Base-by-base conservation (phyloP, 768 basidiomycete genomes). In the Suillus hirtellus region DNA sequence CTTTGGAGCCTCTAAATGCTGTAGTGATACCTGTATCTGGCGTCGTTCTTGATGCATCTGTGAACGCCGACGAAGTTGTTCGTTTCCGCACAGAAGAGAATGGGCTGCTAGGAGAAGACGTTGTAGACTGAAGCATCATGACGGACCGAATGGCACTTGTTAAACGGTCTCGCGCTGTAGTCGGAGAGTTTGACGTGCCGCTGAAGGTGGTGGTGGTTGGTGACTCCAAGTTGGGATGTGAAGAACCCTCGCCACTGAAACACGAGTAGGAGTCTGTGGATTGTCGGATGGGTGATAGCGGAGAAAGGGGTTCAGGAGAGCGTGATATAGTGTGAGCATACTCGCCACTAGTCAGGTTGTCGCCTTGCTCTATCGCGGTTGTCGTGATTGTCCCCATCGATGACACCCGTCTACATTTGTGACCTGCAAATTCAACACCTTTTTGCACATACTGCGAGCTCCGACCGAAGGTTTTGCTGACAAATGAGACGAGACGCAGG, bases 1-100 rank as follows among this genome's bases (percentile, higher is more conserved):
- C 75, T n/a, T 88, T 81, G 19, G 88, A 86, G 21, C 79, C 77
- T 46, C 81, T 71, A 19, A 81, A 71, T 9, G 75, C 75, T 43
- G 76, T 73, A 19, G 76, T 60, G 9, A n/a, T 40, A 5, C 50
- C 21, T 35, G 43, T 42, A 17, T 31, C 40, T 27, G 46, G 17
- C 19, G 24, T 27, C 31, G 38, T 31, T 59, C 58, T 59, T 27
- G 54, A 35, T 50, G 21, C 11, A 46, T 63, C 42, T 8, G 60
- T 67, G 17, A 74, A 40, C 47, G 66, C 69, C 43, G 78, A 75
- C 15, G 77, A 75, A 19, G 72, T 68, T n/a, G 78, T 81, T 40
- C 76, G 75, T 60, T 76, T 75, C n/a, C 77, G 75, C 58, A 49
- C 67, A 9, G 79, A 76, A 8, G 44, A 60, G 46, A 67, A 59